Evolutionary conservation across 108 stramenopile species (phyloP).

Genomic region (Pinguiococcus pyrenoidosus): DNA sequence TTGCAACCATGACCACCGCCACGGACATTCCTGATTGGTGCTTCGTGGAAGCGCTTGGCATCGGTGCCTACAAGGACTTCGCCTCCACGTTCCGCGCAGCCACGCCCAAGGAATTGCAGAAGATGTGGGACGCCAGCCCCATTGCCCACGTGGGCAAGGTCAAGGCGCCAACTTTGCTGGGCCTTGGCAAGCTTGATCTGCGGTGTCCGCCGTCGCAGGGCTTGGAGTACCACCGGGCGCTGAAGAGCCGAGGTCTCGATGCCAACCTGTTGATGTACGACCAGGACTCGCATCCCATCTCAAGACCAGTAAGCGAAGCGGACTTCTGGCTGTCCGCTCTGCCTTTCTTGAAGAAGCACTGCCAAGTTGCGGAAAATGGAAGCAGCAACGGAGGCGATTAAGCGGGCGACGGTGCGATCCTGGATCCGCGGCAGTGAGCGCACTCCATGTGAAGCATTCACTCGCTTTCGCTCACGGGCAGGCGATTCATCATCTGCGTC

Average conservation of each 20-base stretch:
- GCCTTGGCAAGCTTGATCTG: slow-evolving; percentile 57
- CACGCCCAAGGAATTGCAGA: slow-evolving; percentile 10
- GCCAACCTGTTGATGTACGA: slow-evolving; percentile 57
- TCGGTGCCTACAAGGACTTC: slow-evolving; percentile 31
- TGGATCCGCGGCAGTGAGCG: too few species aligned
- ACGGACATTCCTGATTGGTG: slow-evolving; percentile 93
- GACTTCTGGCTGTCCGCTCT: slow-evolving; percentile 74
- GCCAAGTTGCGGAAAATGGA: too few species aligned
- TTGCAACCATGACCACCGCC: slow-evolving; percentile 63
- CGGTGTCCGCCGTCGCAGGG: slow-evolving; percentile 61
- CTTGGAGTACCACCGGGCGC: slow-evolving; percentile 54
- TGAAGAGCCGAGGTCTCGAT: slow-evolving; percentile 28
- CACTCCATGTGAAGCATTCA: too few species aligned
- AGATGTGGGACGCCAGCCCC: slow-evolving; percentile 39
- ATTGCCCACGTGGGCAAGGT: slow-evolving; percentile 52
- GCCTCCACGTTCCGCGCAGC: slow-evolving; percentile 43
- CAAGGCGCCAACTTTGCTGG: slow-evolving; percentile 66
- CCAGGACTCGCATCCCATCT: slow-evolving; percentile 59
- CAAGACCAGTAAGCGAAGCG: slow-evolving; percentile 46
- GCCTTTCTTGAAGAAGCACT: too few species aligned
- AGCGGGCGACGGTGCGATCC: too few species aligned
- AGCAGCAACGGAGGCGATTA: too few species aligned
- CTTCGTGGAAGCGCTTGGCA: slow-evolving; percentile 54
- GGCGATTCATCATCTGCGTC: too few species aligned
- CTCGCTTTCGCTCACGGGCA: too few species aligned